Conservation (phyloP, 805 yeast genomes). For the Cyberlindnera saturnus region DNA sequence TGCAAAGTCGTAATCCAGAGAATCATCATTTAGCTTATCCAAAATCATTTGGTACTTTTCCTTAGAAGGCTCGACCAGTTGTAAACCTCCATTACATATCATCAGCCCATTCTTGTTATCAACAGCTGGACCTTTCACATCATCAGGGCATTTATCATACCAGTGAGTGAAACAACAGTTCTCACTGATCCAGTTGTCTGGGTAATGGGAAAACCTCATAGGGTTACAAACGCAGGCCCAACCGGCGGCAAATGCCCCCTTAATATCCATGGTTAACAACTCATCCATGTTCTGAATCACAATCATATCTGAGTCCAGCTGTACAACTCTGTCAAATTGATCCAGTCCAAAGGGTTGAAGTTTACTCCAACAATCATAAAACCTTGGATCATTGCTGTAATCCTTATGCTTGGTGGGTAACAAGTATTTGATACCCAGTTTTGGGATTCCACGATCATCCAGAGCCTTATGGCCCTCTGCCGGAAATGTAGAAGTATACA, state of each 20-base stretch:
- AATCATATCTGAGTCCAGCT: slow-evolving; percentile 56
- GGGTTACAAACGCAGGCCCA: slow-evolving; percentile 65
- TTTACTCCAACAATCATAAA: slow-evolving; percentile 59
- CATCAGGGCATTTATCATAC: slow-evolving; percentile 16
- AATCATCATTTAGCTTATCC: slow-evolving; percentile 31
- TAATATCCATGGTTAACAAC: slow-evolving; percentile 41
- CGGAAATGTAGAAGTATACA: slow-evolving; percentile 44
- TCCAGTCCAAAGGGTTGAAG: slow-evolving; percentile 45
- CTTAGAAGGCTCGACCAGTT: slow-evolving; percentile 40
- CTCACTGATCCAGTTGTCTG: slow-evolving; percentile 42
- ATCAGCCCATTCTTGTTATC: slow-evolving; percentile 33
- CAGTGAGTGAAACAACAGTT: slow-evolving; percentile 47
- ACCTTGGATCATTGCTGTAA: slow-evolving; percentile 44
- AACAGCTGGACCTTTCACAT: slow-evolving; percentile 34
- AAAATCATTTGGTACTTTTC: slow-evolving; percentile 35
- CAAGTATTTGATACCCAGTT: slow-evolving; percentile 35
- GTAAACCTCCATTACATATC: slow-evolving; percentile 55
- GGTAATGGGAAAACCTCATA: slow-evolving; percentile 43
- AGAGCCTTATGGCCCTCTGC: slow-evolving; percentile 36
- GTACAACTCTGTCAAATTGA: slow-evolving; percentile 49
- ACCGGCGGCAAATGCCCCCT: slow-evolving; percentile 45
- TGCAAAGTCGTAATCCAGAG: slow-evolving; percentile 44
- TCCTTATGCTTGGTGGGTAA: slow-evolving; percentile 39
- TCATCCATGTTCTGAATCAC: slow-evolving; percentile 55
- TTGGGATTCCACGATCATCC: slow-evolving; percentile 34